A percentile compares a stretch with the other conserved stretches of the same genome.
Conservation (phyloP, 2,329 filamentous ascomycete species). For the Ascochyta koolunga region DNA sequence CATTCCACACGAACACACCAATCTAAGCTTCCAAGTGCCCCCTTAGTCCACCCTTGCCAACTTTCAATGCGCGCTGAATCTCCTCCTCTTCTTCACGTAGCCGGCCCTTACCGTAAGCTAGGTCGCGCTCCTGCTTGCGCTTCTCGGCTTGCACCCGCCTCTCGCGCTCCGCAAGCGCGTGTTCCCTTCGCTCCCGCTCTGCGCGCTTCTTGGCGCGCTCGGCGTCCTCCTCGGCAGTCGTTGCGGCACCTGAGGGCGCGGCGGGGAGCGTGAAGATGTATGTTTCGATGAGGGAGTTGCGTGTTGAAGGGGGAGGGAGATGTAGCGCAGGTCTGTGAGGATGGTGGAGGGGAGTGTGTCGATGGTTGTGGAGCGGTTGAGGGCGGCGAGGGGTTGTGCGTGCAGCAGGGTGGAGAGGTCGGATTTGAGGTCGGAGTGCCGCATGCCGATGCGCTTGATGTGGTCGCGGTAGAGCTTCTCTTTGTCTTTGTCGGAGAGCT, state of each 20-base stretch:
- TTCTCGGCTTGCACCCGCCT: conserved; percentile 68
- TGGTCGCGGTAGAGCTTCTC: conserved; percentile 83
- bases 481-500: conserved; percentile 67
- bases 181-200: conserved; percentile 60
- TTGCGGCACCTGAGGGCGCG: conserved; percentile 56
- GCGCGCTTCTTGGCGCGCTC: conserved; percentile 49
- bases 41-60: conserved; percentile 70
- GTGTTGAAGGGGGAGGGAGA: conserved; percentile 66
- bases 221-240: conserved; percentile 59
- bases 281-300: conserved; percentile 69
- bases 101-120: conserved; percentile 66
- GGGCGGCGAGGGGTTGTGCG: conserved; percentile 60
- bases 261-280: conserved; percentile 69
- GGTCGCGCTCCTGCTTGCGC: conserved; percentile 62
- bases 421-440: conserved; percentile 69
- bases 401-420: conserved; percentile 72
- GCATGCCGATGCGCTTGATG: conserved; percentile 68
- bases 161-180: conserved; percentile 70
- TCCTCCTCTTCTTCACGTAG: conserved; percentile 71
- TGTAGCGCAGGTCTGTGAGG: conserved; percentile 71
- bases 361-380: conserved; percentile 66
- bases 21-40: conserved; percentile 58
- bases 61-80: conserved; percentile 70
- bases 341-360: conserved; percentile 67
- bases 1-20: neutral